Evolutionary conservation across 257 asterid species (phyloP).

Genomic region (Solanum pennellii): DNA sequence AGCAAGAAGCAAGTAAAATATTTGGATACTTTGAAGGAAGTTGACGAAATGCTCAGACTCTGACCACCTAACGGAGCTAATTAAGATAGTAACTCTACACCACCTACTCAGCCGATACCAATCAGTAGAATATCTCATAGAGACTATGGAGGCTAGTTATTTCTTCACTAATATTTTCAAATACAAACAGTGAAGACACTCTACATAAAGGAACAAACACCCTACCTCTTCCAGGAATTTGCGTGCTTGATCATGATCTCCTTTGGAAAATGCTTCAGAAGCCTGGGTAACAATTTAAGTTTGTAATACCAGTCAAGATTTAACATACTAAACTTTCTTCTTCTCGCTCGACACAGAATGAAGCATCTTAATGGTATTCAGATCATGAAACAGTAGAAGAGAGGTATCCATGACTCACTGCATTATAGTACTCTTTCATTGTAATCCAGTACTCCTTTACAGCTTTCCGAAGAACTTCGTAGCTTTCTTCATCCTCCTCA

Average conservation of each 20-base stretch:
- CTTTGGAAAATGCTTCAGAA: conserved; percentile 31
- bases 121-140: not conserved
- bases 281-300: conserved; percentile 31
- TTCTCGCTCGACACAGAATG: not conserved
- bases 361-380: not conserved
- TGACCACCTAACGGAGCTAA: not conserved
- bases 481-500: conserved; percentile 34
- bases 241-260: conserved; percentile 31
- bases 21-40: not conserved
- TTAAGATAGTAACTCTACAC: not conserved
- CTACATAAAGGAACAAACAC: conserved; percentile 1
- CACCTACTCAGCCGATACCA: not conserved
- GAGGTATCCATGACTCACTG: conserved; percentile 30
- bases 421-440: conserved; percentile 64
- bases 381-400: not conserved
- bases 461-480: conserved; percentile 50
- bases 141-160: not conserved
- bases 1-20: not conserved
- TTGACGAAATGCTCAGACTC: not conserved
- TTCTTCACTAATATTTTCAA: not conserved
- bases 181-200: not conserved
- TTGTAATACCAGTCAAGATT: not conserved
- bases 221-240: conserved; percentile 47
- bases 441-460: conserved; percentile 41
- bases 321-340: not conserved